Evolutionary conservation across 2,329 filamentous ascomycete genomes (phyloP), one percentile per base, ranked within the genome.

Genomic region (Aspergillus jensenii): DNA sequence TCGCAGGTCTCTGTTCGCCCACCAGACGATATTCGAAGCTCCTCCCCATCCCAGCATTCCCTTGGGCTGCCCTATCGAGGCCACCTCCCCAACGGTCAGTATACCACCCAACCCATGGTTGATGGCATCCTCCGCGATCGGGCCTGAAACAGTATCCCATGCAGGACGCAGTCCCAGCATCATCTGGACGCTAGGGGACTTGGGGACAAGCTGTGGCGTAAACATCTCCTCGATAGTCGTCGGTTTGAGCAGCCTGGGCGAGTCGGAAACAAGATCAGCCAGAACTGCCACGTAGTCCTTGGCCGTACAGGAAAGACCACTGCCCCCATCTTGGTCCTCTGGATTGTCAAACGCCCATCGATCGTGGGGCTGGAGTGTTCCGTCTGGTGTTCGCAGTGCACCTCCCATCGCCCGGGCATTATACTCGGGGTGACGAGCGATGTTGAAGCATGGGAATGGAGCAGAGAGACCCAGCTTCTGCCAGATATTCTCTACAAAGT

Each of bases 11-110:
- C 57, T 21, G 41, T 48, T 52, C 12, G 11, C 43, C 57, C 57
- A 59, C 57, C 52, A 56, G 19, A 52, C 35, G 14, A 59, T 47
- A 23, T 59, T 59, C 2, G 47, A 37, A 2, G 57, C 52, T 17
- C 57, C 57, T 11, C 57, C 52, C 52, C 57, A 59, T 12, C 52
- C 52, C 14, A 59, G 43, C 47, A 56, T 27, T 3, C 41, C 45
- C 15, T 15, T 31, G 0, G 57, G 57, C 17, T 59, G 52, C 8
- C 46, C 25, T 19, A 55, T 56, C 48, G 56, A 52, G 6, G 48
- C 3, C 17, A 47, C 57, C 6, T 48, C 31, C 2, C 46, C 41
- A 9, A 52, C 33, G 14, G 15, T 31, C 9, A 56, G 23, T 31
- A 56, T 9, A 1, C 57, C 57, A 12, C 47, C 46, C 15, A 59